These are phyloP conservation scores for Talaromyces ruber DNA, from an alignment of 495 filamentous ascomycete genomes.

Conservation along the genomic window DNA sequence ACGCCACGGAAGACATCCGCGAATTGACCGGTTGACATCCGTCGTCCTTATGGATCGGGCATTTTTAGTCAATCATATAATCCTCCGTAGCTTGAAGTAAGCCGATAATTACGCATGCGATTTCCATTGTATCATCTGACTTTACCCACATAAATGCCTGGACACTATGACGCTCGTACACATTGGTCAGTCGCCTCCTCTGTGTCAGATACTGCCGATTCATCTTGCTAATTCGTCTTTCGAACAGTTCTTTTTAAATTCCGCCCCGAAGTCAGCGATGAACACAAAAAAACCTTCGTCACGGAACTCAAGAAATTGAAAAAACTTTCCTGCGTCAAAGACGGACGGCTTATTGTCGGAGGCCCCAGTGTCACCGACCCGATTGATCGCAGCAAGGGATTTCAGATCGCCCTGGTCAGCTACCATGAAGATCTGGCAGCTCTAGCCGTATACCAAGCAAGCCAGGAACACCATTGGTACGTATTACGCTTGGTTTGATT, in stretches of 20 bases:
- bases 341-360: slow-evolving; percentile 32
- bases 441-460: slow-evolving; percentile 37
- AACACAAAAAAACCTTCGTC: slow-evolving; percentile 30
- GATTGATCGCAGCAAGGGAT: slow-evolving; percentile 37
- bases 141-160: too few species aligned
- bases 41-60: neutral
- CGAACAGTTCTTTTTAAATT: slow-evolving; percentile 39
- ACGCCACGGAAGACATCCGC: neutral
- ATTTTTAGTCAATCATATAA: neutral
- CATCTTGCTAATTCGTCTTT: too few species aligned
- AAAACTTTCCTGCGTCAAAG: slow-evolving; percentile 27
- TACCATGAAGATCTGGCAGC: slow-evolving; percentile 33
- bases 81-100: neutral
- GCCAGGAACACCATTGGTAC: slow-evolving; percentile 37
- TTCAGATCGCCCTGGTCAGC: slow-evolving; percentile 36
- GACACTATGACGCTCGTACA: too few species aligned
- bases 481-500: neutral
- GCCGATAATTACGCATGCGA: neutral
- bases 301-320: slow-evolving; percentile 34
- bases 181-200: too few species aligned
- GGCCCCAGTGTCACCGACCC: slow-evolving; percentile 37
- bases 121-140: neutral
- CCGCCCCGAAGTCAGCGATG: slow-evolving; percentile 18
- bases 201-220: too few species aligned
- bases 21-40: neutral